phyloP scores from a whole-genome alignment of 345 rosid species.

The rapeseed (Brassica napus) region Da-Ae NC_063444.1:50711001-50711500 shows the following conservation, averaged over 20 bases:
- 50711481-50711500: constrained; percentile 33
- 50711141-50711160: constrained; percentile 36
- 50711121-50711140: constrained; percentile 40
- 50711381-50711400: constrained; percentile 10
- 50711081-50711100: constrained; percentile 41
- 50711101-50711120: constrained; percentile 38
- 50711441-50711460: constrained; percentile 33
- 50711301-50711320: constrained; percentile 28
- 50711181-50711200: constrained; percentile 45
- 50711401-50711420: constrained; percentile 29
- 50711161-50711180: constrained; percentile 34
- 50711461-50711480: constrained; percentile 33
- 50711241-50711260: constrained; percentile 59
- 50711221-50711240: constrained; percentile 63
- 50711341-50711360: not conserved
- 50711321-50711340: constrained; percentile 11
- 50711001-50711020: constrained; percentile 48
- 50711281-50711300: constrained; percentile 11
- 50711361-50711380: constrained; percentile 15
- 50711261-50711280: constrained; percentile 36
- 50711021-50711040: constrained; percentile 40
- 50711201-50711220: constrained; percentile 69
- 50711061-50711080: constrained; percentile 46
- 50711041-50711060: constrained; percentile 45
- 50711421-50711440: constrained; percentile 25